These are phyloP conservation scores for Excoecaria cochinchinensis DNA, from an alignment of 345 rosid genomes.

Conservation along the genomic window DNA sequence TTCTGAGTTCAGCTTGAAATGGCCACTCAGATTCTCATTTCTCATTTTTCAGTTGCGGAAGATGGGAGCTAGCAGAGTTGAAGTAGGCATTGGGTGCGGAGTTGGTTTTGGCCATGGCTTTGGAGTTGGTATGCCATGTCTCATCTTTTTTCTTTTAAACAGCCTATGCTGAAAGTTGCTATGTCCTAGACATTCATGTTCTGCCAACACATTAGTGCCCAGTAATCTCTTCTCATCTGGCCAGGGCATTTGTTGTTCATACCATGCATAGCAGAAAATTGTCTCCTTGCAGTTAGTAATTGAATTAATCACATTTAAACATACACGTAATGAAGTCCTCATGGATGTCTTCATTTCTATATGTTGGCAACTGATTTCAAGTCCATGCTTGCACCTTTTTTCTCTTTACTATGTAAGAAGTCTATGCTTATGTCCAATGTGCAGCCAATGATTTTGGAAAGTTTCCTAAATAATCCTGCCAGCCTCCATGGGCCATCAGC, in stretches of 20 bases:
- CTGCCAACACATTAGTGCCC: not conserved
- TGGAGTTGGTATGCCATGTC: constrained; percentile 59
- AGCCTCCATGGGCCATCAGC: not conserved
- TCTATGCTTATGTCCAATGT: not conserved
- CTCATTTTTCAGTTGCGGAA: constrained; percentile 46
- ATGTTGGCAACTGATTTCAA: not conserved
- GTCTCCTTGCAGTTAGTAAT: not conserved
- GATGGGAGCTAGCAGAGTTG: constrained; percentile 55
- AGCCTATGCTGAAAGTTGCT: not conserved
- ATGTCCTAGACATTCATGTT: not conserved
- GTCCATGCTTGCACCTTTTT: not conserved
- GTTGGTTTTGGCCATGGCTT: constrained; percentile 80
- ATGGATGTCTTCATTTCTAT: not conserved
- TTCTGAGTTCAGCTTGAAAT: constrained; percentile 2
- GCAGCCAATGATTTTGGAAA: not conserved
- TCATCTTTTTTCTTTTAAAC: not conserved
- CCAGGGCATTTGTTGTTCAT: not conserved
- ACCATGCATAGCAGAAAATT: not conserved
- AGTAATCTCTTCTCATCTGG: not conserved
- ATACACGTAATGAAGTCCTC: not conserved
- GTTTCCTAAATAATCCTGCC: not conserved
- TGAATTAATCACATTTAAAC: not conserved
- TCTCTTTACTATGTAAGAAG: not conserved
- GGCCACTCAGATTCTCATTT: constrained; percentile 9
- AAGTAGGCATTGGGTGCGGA: constrained; percentile 76